phyloP scores from a whole-genome alignment of 2,329 filamentous ascomycete genomes.

The Penicillium concentricum region DNA sequence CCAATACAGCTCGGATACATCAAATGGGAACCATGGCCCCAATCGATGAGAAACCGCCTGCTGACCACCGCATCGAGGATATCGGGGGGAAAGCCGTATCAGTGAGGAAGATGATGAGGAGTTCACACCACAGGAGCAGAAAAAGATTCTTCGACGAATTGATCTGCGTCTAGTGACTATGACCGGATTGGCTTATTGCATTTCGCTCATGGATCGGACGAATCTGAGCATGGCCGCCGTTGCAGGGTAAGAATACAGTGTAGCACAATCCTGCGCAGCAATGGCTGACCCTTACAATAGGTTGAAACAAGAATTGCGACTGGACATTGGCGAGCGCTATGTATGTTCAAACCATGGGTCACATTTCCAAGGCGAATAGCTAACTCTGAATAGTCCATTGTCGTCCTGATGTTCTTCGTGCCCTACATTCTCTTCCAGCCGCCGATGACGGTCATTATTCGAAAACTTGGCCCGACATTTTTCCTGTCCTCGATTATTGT shows the following conservation, averaged over 20 bases:
- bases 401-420: constrained; percentile 35
- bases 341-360: constrained; percentile 5
- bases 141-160: constrained; percentile 65
- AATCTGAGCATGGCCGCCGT: constrained; percentile 68
- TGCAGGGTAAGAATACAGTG: constrained; percentile 53
- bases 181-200: constrained; percentile 68
- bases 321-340: constrained; percentile 19
- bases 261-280: neutral
- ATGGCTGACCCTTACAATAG: constrained; percentile 15
- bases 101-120: constrained; percentile 18
- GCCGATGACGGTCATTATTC: constrained; percentile 31
- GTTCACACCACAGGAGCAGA: constrained; percentile 55
- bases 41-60: constrained; percentile 17
- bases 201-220: constrained; percentile 75
- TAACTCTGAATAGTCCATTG: constrained; percentile 24
- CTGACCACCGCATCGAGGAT: constrained; percentile 19
- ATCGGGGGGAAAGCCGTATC: constrained; percentile 3
- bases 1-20: neutral
- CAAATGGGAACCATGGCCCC: neutral
- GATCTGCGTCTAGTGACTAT: constrained; percentile 65
- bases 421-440: constrained; percentile 34
- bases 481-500: constrained; percentile 31
- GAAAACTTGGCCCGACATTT: constrained; percentile 30
- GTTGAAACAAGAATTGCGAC: constrained; percentile 16
- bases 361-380: neutral